Base-by-base conservation (phyloP, 192 early-diverging fungal genomes). In the Helicostylum pulchrum region DNA sequence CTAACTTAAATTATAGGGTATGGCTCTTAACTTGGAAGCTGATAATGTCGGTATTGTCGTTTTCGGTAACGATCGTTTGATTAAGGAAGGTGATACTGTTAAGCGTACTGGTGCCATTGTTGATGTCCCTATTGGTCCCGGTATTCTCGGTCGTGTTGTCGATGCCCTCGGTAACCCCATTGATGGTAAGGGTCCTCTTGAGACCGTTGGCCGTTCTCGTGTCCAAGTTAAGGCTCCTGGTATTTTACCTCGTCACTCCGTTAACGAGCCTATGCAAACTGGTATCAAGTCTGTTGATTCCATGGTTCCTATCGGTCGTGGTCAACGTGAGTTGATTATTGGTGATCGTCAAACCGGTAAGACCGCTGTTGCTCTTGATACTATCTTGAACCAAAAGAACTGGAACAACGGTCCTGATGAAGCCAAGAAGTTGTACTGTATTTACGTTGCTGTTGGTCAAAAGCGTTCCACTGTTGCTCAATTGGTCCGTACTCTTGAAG, bases 1-100 rank as follows among this genome's bases (percentile, higher is more conserved):
- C n/a, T n/a, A n/a, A n/a, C n/a, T n/a, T n/a, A n/a, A n/a, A 39
- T 17, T 6, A 15, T 70, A 97, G 95, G 97, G 97, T 77, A 96
- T 96, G 94, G 95, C 97, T 56, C 90, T 99, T 68, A 99, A 99
- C 87, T 90, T 99, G 86, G 97, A 99, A 80, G 84, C 95, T 43
- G 97, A 99, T 85, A 98, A 99, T 81, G 97, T 99, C 79, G 97
- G 97, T 98, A 92, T 99, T 85, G 97, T 99, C 83, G 94, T 99
- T 43, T 97, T 99, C 77, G 96, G 96, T 90, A 99, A 97, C 89
- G 97, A 99, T 84, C 92, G 96, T 90, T 87, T 95, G 71, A 98
- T 99, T 87, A 95, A 96, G 83, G 97, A 99, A 83, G 97, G 97
- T 68, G 97, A 99, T 80, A 97, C 93, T 57, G 95, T 97, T 81